These are phyloP conservation scores for Cyanidioschyzon merolae DNA, from an alignment of 23 red algal genomes.

Conservation along the genomic window DNA sequence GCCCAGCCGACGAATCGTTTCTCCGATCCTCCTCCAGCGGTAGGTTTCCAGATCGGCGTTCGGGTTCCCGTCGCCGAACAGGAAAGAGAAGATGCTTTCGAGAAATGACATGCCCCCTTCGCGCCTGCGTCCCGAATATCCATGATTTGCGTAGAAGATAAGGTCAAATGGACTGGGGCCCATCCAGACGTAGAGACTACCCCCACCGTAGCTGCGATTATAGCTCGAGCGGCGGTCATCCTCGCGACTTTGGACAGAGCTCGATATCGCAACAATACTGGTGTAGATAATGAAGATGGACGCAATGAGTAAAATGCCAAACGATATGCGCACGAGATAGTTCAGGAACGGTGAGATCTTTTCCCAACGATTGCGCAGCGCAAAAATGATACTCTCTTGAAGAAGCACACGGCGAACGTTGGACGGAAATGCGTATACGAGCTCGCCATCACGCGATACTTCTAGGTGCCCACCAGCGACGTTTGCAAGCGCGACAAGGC, in stretches of 20 bases:
- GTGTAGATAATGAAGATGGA: conserved; percentile 60
- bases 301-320: conserved; percentile 66
- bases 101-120: conserved; percentile 56
- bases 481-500: conserved; percentile 45
- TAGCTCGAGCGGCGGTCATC: conserved; percentile 21
- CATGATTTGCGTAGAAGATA: conserved; percentile 37
- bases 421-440: conserved; percentile 61
- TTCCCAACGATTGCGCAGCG: conserved; percentile 36
- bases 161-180: conserved; percentile 54
- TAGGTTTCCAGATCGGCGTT: conserved; percentile 57
- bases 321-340: conserved; percentile 51
- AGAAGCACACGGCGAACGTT: conserved; percentile 40
- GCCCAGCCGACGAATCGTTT: conserved; percentile 46
- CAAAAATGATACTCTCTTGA: conserved; percentile 24
- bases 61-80: conserved; percentile 97
- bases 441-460: conserved; percentile 61
- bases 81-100: conserved; percentile 88
- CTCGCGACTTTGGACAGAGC: conserved; percentile 22
- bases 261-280: conserved; percentile 35
- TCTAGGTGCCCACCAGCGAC: conserved; percentile 54
- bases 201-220: neutral
- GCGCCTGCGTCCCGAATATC: conserved; percentile 5
- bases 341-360: conserved; percentile 38
- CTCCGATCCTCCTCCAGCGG: conserved; percentile 48
- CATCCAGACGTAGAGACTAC: neutral